Evolutionary conservation across 2,329 filamentous ascomycete species (phyloP).

Genomic region (Pyrenophora teres): DNA sequence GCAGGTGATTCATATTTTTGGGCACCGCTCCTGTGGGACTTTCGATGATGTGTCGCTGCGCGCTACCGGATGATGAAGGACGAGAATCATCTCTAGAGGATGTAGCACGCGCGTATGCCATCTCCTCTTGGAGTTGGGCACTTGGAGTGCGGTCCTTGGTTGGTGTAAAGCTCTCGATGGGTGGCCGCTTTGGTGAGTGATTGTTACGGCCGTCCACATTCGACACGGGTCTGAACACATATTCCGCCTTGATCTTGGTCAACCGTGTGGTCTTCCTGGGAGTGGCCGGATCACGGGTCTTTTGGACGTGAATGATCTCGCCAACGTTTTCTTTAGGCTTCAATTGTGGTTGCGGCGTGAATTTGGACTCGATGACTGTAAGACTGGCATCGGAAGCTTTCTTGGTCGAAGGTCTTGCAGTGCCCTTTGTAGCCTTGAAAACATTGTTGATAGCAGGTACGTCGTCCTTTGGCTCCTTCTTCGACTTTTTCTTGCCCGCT

Average conservation of each 20-base stretch:
- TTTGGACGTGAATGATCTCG: constrained; percentile 19
- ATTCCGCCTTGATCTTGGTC: constrained; percentile 30
- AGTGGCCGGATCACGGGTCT: constrained; percentile 22
- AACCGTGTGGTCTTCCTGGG: constrained; percentile 22
- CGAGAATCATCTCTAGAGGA: constrained; percentile 29
- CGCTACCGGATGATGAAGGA: constrained; percentile 30
- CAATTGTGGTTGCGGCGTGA: constrained; percentile 9
- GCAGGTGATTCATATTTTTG: constrained; percentile 26
- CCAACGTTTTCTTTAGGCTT: constrained; percentile 19
- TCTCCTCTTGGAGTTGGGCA: constrained; percentile 34
- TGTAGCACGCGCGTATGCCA: constrained; percentile 10
- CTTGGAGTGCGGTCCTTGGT: constrained; percentile 34
- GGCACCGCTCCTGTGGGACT: constrained; percentile 30
- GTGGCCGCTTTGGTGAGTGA: constrained; percentile 32
- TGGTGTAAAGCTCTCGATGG: constrained; percentile 38
- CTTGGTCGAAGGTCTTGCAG: constrained; percentile 22
- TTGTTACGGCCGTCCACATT: constrained; percentile 41
- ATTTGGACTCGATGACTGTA: constrained; percentile 14
- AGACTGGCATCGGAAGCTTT: constrained; percentile 12
- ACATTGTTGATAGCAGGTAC: constrained; percentile 30
- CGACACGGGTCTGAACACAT: constrained; percentile 35
- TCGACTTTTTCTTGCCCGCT: constrained; percentile 31
- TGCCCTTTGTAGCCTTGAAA: constrained; percentile 38
- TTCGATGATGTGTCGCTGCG: constrained; percentile 30
- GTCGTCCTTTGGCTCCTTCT: constrained; percentile 33